Evolutionary conservation across 768 basidiomycete genomes (phyloP).

Genomic region (Pholiota microspora): DNA sequence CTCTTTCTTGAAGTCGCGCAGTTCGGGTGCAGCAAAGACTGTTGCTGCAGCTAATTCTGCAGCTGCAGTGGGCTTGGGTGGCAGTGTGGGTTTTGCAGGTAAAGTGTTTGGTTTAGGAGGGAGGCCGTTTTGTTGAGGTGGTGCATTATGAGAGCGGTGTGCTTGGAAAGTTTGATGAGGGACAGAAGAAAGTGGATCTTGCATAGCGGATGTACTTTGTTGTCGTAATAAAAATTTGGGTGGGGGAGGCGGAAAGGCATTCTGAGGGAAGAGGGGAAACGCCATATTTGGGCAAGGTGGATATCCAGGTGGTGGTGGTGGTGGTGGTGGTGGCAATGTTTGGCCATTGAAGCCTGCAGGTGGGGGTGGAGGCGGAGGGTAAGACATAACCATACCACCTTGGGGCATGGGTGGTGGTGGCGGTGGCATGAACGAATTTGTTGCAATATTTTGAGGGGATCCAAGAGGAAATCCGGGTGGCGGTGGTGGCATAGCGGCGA

Average conservation of each 20-base stretch:
- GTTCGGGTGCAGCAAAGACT: conserved; percentile 79
- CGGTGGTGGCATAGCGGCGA: conserved; percentile 23
- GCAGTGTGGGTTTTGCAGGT: conserved; percentile 27
- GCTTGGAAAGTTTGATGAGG: conserved; percentile 81
- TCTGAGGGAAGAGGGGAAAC: conserved; percentile 26
- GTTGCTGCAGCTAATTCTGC: conserved; percentile 54
- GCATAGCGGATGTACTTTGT: conserved; percentile 52
- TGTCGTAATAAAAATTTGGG: conserved; percentile 66
- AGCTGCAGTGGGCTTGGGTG: conserved; percentile 32
- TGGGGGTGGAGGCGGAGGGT: conserved; percentile 13
- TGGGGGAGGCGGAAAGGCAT: conserved; percentile 44
- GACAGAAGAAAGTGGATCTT: conserved; percentile 74
- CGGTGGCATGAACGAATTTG: conserved; percentile 9
- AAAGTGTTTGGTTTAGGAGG: conserved; percentile 19
- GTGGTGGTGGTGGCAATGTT: conserved; percentile 27
- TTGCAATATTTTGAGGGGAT: conserved; percentile 1
- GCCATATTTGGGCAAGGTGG: conserved; percentile 22
- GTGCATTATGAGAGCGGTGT: conserved; percentile 52
- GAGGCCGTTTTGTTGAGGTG: conserved; percentile 41
- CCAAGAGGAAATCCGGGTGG: conserved; percentile 23
- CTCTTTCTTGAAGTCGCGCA: conserved; percentile 95
- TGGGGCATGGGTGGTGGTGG: conserved; percentile 19
- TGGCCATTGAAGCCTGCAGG: conserved; percentile 12
- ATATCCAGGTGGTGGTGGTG: conserved; percentile 31
- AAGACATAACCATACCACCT: neutral